Evolutionary conservation across 257 asterid species (phyloP).

Genomic region (Solanum pinnatisectum): DNA sequence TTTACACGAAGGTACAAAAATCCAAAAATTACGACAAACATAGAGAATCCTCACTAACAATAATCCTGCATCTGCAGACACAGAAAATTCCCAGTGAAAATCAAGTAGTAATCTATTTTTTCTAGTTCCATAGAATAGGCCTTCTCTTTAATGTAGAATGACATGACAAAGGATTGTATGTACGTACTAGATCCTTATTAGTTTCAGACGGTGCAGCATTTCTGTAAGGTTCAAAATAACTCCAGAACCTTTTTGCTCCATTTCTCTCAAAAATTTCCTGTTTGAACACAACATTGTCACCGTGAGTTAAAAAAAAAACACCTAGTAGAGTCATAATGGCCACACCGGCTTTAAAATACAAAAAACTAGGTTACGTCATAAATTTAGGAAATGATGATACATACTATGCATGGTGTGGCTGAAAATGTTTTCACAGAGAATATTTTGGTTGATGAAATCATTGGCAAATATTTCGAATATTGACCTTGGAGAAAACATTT

Average conservation of each 20-base stretch:
- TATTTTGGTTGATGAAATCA: not conserved
- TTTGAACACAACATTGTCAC: conserved; percentile 10
- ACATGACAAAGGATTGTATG: not conserved
- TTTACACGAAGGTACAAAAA: not conserved
- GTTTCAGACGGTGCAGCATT: conserved; percentile 28
- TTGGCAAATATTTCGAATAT: not conserved
- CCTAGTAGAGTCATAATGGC: not conserved
- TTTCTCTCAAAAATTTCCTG: conserved; percentile 69
- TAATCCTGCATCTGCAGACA: not conserved
- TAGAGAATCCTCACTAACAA: not conserved
- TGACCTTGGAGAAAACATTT: not conserved
- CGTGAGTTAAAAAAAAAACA: not conserved
- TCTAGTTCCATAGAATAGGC: not conserved
- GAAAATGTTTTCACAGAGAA: not conserved
- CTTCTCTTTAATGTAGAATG: not conserved
- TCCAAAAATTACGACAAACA: not conserved
- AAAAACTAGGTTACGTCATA: not conserved
- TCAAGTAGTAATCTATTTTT: not conserved
- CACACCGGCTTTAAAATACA: not conserved
- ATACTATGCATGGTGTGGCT: not conserved
- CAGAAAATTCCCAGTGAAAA: not conserved
- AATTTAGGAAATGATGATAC: not conserved
- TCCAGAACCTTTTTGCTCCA: conserved; percentile 78
- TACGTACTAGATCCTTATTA: conserved; percentile 45
- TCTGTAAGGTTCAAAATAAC: conserved; percentile 58